A percentile compares a stretch with the other conserved stretches of the same genome.
These are phyloP conservation scores for Scutellaria galericulata DNA, from an alignment of 257 asterid genomes.

Conservation along the genomic window DNA sequence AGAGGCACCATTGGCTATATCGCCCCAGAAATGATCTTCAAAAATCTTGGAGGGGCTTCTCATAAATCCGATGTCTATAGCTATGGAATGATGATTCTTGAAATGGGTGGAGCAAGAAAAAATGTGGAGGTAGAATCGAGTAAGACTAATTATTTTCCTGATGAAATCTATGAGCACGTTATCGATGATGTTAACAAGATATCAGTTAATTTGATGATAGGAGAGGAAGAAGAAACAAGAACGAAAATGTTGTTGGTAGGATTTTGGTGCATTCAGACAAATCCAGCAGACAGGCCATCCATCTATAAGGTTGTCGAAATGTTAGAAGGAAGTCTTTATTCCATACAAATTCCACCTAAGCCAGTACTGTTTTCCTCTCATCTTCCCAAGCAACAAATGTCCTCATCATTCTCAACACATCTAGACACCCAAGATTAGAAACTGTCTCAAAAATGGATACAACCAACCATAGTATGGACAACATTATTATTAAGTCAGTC, in stretches of 20 bases:
- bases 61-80: constrained; percentile 64
- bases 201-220: constrained; percentile 22
- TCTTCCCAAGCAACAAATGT: neutral
- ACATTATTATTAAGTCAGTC: too few species aligned
- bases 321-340: constrained; percentile 45
- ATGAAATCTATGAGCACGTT: constrained; percentile 47
- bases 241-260: constrained; percentile 52
- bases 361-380: constrained; percentile 31
- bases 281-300: constrained; percentile 37
- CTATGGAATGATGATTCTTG: constrained; percentile 65
- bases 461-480: too few species aligned
- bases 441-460: too few species aligned
- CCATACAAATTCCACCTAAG: constrained; percentile 50
- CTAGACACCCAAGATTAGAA: neutral
- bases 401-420: neutral
- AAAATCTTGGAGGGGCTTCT: constrained; percentile 49
- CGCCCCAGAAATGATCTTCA: constrained; percentile 57
- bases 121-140: constrained; percentile 31
- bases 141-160: constrained; percentile 45
- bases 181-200: constrained; percentile 25
- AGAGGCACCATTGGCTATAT: constrained; percentile 62
- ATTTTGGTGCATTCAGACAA: constrained; percentile 54
- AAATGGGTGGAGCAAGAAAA: constrained; percentile 51
- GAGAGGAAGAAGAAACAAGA: constrained; percentile 45
- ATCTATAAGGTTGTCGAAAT: constrained; percentile 40